Base-by-base conservation (phyloP, 441 rosid genomes). In the Erodium moschatum region DNA sequence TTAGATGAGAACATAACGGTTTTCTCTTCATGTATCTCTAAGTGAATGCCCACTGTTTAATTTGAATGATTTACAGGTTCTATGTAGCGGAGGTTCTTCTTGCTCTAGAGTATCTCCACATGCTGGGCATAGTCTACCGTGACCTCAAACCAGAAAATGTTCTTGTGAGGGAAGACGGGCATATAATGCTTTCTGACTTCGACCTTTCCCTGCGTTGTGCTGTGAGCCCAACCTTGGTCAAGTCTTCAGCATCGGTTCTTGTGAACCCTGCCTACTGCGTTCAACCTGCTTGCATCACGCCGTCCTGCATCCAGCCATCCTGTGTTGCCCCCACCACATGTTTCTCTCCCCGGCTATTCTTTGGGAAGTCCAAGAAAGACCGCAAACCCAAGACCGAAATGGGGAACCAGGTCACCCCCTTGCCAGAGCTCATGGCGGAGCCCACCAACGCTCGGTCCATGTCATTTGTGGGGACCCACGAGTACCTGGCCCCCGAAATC, bases 391-490 rank as follows among this genome's bases (percentile, higher is more conserved):
- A 81, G 64, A 73, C 82, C 1, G 91, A 88, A 24, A 70, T 74
- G 71, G 90, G 85, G 13, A 73, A 84, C 63, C 78, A 81, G 6
- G 68, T 86, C 0, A 74, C 82, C 74, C 69, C 87, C 60, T 87
- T 91, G 71, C 99, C 91, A 0, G 97, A 94, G 86, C 86, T 94
- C 35, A 84, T 94, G 18, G 99, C 99, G 7, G 99, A 94, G 77
- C 99, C 99, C 7, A 85, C 95, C 64, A 89, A 90, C 64, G 96
- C 97, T 12, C 82, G 97, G 21, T 94, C 98, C 21, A 94, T 94
- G 98, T 91, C 97, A 31, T 94, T 94, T 62, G 98, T 91, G 11
- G 98, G 98, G 73, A 94, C 98, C 65, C 98, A 93, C 13, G 98
- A 93, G 79, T 91, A 93, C 60, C 19, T 52, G 60, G 60, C 60